Base-by-base conservation (phyloP, 2,329 filamentous ascomycete species). In the Leptographium flavum region DNA sequence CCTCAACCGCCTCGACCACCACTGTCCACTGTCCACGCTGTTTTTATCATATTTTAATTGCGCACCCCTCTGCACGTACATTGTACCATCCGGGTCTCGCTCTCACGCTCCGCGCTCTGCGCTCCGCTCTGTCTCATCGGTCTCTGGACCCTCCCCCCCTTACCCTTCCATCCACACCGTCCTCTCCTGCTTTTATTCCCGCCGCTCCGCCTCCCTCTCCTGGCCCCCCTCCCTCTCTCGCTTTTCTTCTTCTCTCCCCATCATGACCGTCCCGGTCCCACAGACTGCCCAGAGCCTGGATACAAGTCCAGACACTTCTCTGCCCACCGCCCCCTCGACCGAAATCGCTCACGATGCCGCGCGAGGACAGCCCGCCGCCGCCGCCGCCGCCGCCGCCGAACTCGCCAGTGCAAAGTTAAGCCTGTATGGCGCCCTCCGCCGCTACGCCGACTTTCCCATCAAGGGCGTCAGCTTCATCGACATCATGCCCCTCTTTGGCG, bases 391-490 rank as follows among this genome's bases (percentile, higher is more conserved):
- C 71, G 58, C 74, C 74, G 55, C 74, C 74, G 65, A 78, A 78
- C 72, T 78, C 74, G 62, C 74, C 74, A 56, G 73, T 76, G 71
- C 71, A 72, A 76, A 79, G 74, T 67, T 79, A 73, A 82, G 66
- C 73, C 88, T 71, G 72, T 66, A 79, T 60, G 65, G 68, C 54
- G 76, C 82, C 49, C 76, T 96, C 55, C 84, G 85, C 64, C 81
- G 87, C 63, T 94, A 87, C 68, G 78, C 80, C 58, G 87, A 96
- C 71, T 96, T 95, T 69, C 90, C 90, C 48, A 81, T 83, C 53
- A 80, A 83, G 39, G 90, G 92, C 63, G 90, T 98, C 60, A 74
- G 94, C 58, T 98, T 98, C 66, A 87, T 95, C 69, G 92, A 98
- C 62, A 96, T 98, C 66, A 81, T 98, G 64, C 92, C 92, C 50